A percentile compares a stretch with the other conserved stretches of the same genome.
These are phyloP conservation scores for Aspergillus spinulosporus DNA, from an alignment of 2,329 filamentous ascomycete species.

Conservation along the genomic window DNA sequence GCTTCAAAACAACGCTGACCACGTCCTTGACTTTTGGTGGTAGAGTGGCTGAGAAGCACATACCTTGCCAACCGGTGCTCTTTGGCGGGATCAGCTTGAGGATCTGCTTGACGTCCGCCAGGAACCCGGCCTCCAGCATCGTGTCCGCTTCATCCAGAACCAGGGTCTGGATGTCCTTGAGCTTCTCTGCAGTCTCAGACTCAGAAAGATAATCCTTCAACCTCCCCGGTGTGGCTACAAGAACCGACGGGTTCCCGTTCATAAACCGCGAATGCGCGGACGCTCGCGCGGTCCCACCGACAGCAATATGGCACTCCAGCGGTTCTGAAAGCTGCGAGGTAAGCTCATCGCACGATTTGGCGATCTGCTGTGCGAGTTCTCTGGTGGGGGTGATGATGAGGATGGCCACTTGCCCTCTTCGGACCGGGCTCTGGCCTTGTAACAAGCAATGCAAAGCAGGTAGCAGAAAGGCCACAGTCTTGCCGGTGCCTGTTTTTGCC, in stretches of 20 bases:
- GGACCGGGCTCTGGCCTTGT: constrained; percentile 26
- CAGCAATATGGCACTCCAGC: constrained; percentile 49
- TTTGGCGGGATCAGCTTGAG: constrained; percentile 54
- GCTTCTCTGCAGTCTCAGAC: constrained; percentile 44
- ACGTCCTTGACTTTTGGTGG: constrained; percentile 77
- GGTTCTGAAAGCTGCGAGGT: constrained; percentile 41
- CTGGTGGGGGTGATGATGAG: constrained; percentile 52
- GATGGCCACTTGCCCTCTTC: constrained; percentile 44
- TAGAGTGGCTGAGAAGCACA: constrained; percentile 91
- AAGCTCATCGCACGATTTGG: constrained; percentile 47
- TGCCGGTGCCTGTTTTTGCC: constrained; percentile 54
- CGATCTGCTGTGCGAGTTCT: constrained; percentile 53
- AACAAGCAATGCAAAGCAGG: constrained; percentile 51
- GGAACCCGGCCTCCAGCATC: constrained; percentile 44
- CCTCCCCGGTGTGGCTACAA: constrained; percentile 52
- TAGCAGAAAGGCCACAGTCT: constrained; percentile 52
- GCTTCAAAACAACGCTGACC: constrained; percentile 61
- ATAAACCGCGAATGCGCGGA: constrained; percentile 31
- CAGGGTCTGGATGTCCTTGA: constrained; percentile 51
- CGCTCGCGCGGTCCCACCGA: constrained; percentile 40
- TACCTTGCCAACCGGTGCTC: constrained; percentile 48
- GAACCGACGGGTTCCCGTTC: constrained; percentile 36
- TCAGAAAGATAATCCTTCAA: constrained; percentile 50
- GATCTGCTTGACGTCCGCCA: constrained; percentile 55
- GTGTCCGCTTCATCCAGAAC: constrained; percentile 48